A percentile compares a stretch with the other conserved stretches of the same genome.
Evolutionary conservation across 192 early-diverging fungal genomes (phyloP).

Genomic region (Geranomyces variabilis): DNA sequence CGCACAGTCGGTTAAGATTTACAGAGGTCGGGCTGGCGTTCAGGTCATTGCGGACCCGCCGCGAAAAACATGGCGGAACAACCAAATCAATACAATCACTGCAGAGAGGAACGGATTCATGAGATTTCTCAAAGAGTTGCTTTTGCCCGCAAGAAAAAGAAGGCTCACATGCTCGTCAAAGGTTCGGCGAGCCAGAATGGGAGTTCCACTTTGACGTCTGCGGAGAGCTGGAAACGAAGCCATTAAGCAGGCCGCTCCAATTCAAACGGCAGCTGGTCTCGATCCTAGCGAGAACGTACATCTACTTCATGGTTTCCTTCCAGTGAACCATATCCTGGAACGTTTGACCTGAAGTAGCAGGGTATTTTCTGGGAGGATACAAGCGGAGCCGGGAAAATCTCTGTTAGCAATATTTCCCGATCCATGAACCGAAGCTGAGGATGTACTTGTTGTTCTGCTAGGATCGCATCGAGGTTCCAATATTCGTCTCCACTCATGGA

Average conservation of each 20-base stretch:
- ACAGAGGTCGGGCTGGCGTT: conserved; percentile 42
- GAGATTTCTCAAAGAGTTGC: background rate
- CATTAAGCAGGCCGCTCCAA: background rate
- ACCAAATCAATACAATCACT: conserved; percentile 47
- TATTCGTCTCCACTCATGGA: conserved; percentile 38
- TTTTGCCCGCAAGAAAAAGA: background rate
- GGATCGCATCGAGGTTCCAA: conserved; percentile 50
- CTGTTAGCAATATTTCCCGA: background rate
- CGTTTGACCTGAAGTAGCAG: conserved; percentile 42
- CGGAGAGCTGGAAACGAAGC: conserved; percentile 36
- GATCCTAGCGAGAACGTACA: conserved; percentile 12
- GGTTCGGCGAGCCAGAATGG: conserved; percentile 50
- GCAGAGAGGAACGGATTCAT: background rate
- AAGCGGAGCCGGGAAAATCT: background rate
- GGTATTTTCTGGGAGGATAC: conserved; percentile 41
- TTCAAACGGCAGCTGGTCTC: background rate
- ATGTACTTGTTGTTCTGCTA: conserved; percentile 50
- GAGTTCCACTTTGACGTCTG: conserved; percentile 42
- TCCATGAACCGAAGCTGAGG: background rate
- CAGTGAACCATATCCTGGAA: conserved; percentile 50
- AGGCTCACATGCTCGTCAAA: conserved; percentile 38
- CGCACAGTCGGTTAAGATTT: conserved; percentile 42
- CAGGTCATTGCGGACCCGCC: conserved; percentile 46
- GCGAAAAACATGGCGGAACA: conserved; percentile 42
- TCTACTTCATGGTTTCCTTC: conserved; percentile 42